Percentiles rank a stretch among this genome's conserved stretches.
These are phyloP conservation scores for Bryopsis sp. DNA, from an alignment of 139 green algal genomes.

Conservation along the genomic window DNA sequence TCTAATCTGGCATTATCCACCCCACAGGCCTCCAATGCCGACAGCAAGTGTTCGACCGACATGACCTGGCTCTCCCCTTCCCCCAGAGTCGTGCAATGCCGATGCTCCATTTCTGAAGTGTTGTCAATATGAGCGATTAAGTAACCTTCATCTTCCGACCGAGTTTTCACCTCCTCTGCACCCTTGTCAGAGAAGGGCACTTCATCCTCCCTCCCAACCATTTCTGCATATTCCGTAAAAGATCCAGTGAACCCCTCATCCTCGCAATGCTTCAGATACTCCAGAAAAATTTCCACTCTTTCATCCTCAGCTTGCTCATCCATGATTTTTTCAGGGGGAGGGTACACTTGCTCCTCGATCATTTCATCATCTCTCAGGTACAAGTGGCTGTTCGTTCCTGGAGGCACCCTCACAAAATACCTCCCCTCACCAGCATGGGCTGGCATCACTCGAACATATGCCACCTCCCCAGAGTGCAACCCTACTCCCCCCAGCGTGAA, in stretches of 20 bases:
- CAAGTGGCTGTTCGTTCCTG: conserved; percentile 25
- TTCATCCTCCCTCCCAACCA: background rate
- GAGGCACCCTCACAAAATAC: conserved; percentile 54
- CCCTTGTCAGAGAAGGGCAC: background rate
- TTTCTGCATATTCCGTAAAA: conserved; percentile 40
- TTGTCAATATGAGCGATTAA: conserved; percentile 15
- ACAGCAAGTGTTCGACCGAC: conserved; percentile 63
- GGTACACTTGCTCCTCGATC: conserved; percentile 16
- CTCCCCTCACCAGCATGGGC: conserved; percentile 66
- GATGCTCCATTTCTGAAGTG: background rate
- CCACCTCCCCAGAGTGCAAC: conserved; percentile 61
- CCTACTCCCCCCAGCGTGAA: conserved; percentile 66
- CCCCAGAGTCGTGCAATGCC: conserved; percentile 6
- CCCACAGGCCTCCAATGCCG: conserved; percentile 70
- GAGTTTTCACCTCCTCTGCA: conserved; percentile 15
- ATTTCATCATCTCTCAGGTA: background rate
- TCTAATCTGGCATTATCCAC: conserved; percentile 78
- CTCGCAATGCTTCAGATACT: conserved; percentile 41
- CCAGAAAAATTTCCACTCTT: conserved; percentile 31
- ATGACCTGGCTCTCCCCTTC: conserved; percentile 20
- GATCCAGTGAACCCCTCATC: conserved; percentile 33
- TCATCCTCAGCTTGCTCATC: conserved; percentile 22
- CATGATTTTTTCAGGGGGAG: background rate
- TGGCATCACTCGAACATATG: conserved; percentile 60
- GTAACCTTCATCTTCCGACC: conserved; percentile 11